Percentiles rank a stretch among this genome's conserved stretches.
Evolutionary conservation across 164 flowering plant species (phyloP).

Genomic region (Stephania yunnanensis): DNA sequence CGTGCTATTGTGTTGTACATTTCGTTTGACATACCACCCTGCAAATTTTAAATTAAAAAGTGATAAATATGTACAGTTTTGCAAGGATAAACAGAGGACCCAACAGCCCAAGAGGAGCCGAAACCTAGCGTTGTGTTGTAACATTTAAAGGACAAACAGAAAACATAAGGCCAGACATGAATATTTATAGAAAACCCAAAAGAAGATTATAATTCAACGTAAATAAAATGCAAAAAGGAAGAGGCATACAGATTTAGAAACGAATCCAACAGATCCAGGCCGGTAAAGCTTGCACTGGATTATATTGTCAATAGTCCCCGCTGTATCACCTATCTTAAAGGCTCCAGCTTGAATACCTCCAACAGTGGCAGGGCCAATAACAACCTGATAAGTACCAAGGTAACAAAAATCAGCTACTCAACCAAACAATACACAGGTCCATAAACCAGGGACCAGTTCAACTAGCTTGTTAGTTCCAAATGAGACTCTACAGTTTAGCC

Average conservation of each 20-base stretch:
- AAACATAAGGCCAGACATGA: too few species aligned
- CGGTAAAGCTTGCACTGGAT: conserved; percentile 96
- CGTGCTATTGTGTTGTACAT: conserved; percentile 90
- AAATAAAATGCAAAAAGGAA: neutral
- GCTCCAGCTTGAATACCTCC: conserved; percentile 97
- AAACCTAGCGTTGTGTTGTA: neutral
- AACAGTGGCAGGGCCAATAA: conserved; percentile 97
- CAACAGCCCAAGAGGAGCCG: neutral
- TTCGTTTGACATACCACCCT: conserved; percentile 99
- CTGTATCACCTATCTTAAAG: conserved; percentile 94
- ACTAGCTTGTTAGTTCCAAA: conserved; percentile 5
- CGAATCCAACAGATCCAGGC: conserved; percentile 99
- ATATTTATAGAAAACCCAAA: too few species aligned
- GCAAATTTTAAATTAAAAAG: conserved; percentile 15
- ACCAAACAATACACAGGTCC: neutral
- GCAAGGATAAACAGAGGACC: neutral
- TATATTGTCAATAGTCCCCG: conserved; percentile 92
- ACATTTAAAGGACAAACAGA: neutral
- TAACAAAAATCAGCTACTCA: neutral
- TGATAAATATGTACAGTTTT: conserved; percentile 1
- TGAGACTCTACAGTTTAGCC: neutral
- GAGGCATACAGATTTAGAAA: conserved; percentile 79
- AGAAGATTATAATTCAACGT: neutral
- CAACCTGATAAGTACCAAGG: conserved; percentile 42
- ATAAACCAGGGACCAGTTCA: conserved; percentile 1